Evolutionary conservation across 495 filamentous ascomycete genomes (phyloP), one percentile per base, ranked within the genome.

Genomic region (Penicillium coprophilum): DNA sequence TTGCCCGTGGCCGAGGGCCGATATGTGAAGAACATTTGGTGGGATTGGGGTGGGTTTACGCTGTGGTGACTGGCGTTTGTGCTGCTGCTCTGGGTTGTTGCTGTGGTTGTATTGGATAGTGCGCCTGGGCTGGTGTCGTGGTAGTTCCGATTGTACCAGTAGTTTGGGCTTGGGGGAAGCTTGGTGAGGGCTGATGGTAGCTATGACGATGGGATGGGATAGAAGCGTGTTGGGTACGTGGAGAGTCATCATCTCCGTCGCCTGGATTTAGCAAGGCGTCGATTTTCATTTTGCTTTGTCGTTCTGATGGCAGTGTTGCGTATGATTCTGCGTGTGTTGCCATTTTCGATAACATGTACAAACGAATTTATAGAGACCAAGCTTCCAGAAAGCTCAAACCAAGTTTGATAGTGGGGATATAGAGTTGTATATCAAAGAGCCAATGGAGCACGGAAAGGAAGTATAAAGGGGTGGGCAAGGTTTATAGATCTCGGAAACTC

Each of bases 261-360:
- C 56, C 56, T 5, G 54, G 72, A 34, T 77, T 77, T 8, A 77
- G 56, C 17, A 77, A 55, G 9, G 71, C 63, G 53, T 75, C 72
- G 53, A 77, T 77, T 34, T 71, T 72, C 71, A 77, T 77, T 44
- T 64, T 65, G 52, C 69, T 71, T 61, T 68, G 68, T 9, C 69
- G 68, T 40, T 60, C 50, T 31, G 68, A 56, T 19, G 60, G 59
- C 46, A 63, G 60, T 23, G 59, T 59, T 45, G 57, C 48, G 48
- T 61, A 61, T 44, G 50, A 57, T 27, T 63, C 55, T 60, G 61
- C 50, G 53, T 54, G 51, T 50, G 63, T 24, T 54, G 53, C 56
- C 56, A 60, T 57, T 54, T 32, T 58, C 55, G 49, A 51, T n/a
- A n/a, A n/a, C n/a, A n/a, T 32, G 15, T 40, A 5, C 24, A 27